Evolutionary conservation across 1,284 basidiomycete genomes (phyloP).

Genomic region (Phylloporus sp.): DNA sequence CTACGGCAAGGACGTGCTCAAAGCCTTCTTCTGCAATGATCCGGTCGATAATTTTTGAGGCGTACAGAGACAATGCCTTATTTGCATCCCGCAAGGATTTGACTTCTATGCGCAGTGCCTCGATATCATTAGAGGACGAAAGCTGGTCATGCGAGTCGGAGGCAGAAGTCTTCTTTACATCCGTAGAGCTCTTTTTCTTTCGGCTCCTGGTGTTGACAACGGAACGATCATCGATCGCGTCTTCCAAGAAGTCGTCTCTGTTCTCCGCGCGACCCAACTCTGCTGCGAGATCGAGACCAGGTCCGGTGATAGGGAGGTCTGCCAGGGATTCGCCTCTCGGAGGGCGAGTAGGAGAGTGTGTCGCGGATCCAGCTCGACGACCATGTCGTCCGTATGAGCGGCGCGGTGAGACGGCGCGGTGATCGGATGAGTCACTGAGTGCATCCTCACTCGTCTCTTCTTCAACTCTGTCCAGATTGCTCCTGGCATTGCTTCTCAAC

Average conservation of each 20-base stretch:
- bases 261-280: conserved; percentile 90
- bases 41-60: conserved; percentile 95
- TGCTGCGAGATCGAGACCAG: conserved; percentile 88
- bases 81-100: conserved; percentile 93
- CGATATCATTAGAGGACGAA: conserved; percentile 61
- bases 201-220: conserved; percentile 53
- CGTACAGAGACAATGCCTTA: conserved; percentile 92
- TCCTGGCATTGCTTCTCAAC: conserved; percentile 62
- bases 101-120: conserved; percentile 79
- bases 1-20: conserved; percentile 89
- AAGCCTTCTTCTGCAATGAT: conserved; percentile 94
- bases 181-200: conserved; percentile 57
- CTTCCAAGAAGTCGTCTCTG: conserved; percentile 72
- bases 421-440: conserved; percentile 48
- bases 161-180: conserved; percentile 49
- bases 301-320: conserved; percentile 81
- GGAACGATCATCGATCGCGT: conserved; percentile 59
- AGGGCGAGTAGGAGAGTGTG: conserved; percentile 51
- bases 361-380: conserved; percentile 63
- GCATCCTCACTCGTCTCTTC: conserved; percentile 53
- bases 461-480: conserved; percentile 63
- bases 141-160: conserved; percentile 54
- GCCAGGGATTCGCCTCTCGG: conserved; percentile 78
- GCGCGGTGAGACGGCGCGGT: conserved; percentile 49
- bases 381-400: conserved; percentile 55